Evolutionary conservation across 495 filamentous ascomycete species (phyloP), one percentile per base, ranked within the genome.

Genomic region (Ramalina peruviana): DNA sequence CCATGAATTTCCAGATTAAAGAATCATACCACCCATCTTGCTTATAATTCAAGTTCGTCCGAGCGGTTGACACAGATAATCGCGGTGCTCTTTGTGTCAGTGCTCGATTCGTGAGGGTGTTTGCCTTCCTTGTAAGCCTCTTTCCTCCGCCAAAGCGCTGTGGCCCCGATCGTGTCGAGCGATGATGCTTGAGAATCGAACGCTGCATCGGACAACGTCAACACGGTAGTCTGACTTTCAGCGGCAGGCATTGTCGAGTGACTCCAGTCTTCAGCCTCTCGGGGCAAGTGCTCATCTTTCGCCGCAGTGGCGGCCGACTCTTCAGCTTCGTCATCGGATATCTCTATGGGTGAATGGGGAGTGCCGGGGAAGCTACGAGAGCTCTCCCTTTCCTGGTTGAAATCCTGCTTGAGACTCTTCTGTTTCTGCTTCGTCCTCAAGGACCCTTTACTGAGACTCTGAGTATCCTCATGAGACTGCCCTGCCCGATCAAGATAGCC

Each of bases 71-170:
- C 30, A 33, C 30, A 33, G 30, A 11, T 6, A 7, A 33, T 33
- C 30, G 30, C 7, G 7, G 30, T 33, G 9, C 7, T 33, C 30
- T 33, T 13, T 12, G 30, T 33, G 30, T 33, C 30, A 2, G 5
- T 11, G 12, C 30, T 6, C 30, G 12, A 33, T 10, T 11, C 30
- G 30, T 13, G 7, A 11, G 3, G 12, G 30, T 6, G 64, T 41
- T 60, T 60, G 12, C 68, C 69, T 36, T 69, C 70, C 6, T 65
- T 46, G 37, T 70, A 73, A 5, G 71, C 68, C 16, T 56, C 51
- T 33, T 53, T 53, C 12, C 54, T 44, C 54, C 59, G 15, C 51
- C 12, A 39, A 19, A 27, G 21, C 23, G 36, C 20, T 41, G 36
- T 37, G 13, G 9, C n/a, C 25, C 16, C 38, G 11, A 21, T 6